Base-by-base conservation (phyloP, 306 rosid species). In the Gastrolobium villosum region DNA sequence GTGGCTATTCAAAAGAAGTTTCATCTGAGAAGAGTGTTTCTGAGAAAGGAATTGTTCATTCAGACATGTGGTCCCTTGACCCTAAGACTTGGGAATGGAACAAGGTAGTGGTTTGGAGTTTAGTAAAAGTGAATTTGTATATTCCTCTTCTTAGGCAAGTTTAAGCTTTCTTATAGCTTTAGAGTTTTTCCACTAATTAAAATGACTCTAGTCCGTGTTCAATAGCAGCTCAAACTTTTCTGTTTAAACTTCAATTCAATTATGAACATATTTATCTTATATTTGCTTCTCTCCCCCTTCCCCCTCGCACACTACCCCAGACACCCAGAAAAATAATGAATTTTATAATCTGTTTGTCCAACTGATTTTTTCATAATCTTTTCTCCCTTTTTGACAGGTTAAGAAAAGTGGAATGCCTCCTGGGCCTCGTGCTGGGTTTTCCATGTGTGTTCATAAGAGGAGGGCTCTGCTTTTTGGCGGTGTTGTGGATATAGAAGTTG, bases 21-120 rank as follows among this genome's bases (percentile, higher is more conserved):
- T 89, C 90, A 74, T 85, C 91, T 41, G 99, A 95, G 79, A 95
- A 93, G 88, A 87, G 10, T 54, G 53, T 78, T 59, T 85, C 94
- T 15, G 97, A 95, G 87, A 89, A 90, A 85, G 99, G 98, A 81
- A 79, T 89, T 83, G 98, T 93, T 79, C 96, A 95, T 87, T 85
- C 98, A 37, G 98, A 93, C 82, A 75, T 93, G 88, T 95, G 96
- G 97, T 91, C 94, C 84, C 98, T 95, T 83, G 99, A 95, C 82
- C 99, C 99, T 56, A 92, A 87, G 87, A 93, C 97, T 50, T 95
- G 98, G 99, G 98, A 95, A 88, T 95, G 99, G 99, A 95, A 84
- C 77, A 93, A 95, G 99, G 99, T 95, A 77, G 66, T 82, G 32
- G 49, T 76, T 77, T 81, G 70, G 78, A 46, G 79, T 80, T 70